A percentile compares a stretch with the other conserved stretches of the same genome.
phyloP scores from a whole-genome alignment of 805 yeast genomes.

The Teunomyces funiuensis region DNA sequence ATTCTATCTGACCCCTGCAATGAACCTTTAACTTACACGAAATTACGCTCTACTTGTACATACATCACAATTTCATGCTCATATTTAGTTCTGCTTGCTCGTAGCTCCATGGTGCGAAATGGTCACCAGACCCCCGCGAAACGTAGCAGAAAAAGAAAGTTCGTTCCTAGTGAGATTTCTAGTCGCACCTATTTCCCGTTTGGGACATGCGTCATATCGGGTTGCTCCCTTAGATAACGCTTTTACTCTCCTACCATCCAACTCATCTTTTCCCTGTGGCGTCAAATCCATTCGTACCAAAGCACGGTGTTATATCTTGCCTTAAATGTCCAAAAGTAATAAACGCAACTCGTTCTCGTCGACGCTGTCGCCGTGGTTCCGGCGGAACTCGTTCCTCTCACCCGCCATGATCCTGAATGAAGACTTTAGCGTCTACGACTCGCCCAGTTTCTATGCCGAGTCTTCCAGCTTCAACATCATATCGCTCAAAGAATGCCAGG shows the following conservation, averaged over 20 bases:
- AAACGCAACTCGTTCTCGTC: slow-evolving; percentile 30
- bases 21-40: not conserved
- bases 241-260: not conserved
- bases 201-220: slow-evolving; percentile 2
- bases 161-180: too few relatives aligned
- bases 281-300: too few relatives aligned
- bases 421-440: slow-evolving; percentile 53
- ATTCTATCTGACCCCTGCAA: too few relatives aligned
- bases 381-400: slow-evolving; percentile 58
- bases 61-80: not conserved
- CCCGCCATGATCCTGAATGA: slow-evolving; percentile 58
- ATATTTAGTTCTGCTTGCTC: not conserved
- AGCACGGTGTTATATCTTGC: too few relatives aligned
- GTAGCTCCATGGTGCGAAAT: too few relatives aligned
- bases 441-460: slow-evolving; percentile 32
- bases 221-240: slow-evolving; percentile 2
- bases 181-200: slow-evolving; percentile 4
- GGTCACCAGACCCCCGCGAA: too few relatives aligned
- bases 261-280: too few relatives aligned
- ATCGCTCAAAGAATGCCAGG: slow-evolving; percentile 63
- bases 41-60: slow-evolving; percentile 2
- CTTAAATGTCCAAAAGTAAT: slow-evolving; percentile 9
- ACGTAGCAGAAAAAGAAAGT: not conserved
- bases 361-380: slow-evolving; percentile 42
- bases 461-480: slow-evolving; percentile 35